Conservation (phyloP, 2,329 filamentous ascomycete genomes). For the Akanthomyces uredinophilus region DNA sequence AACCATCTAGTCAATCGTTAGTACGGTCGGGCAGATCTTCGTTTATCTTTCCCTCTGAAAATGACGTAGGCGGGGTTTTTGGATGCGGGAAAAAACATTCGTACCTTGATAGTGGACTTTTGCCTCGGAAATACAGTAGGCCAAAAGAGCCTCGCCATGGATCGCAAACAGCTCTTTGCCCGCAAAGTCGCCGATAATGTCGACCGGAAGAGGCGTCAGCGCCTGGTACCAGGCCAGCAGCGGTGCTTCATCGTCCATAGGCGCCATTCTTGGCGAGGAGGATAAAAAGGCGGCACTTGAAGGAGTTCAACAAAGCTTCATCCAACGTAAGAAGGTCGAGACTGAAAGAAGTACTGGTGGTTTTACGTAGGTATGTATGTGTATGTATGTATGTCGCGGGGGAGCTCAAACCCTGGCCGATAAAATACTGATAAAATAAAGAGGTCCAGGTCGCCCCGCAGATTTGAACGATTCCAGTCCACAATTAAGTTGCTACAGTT, state of each 20-base stretch:
- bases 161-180: constrained; percentile 68
- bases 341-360: too few relatives aligned
- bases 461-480: too few relatives aligned
- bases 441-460: too few relatives aligned
- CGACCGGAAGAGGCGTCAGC: constrained; percentile 37
- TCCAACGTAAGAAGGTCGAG: too few relatives aligned
- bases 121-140: constrained; percentile 56
- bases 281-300: neutral
- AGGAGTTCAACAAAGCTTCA: too few relatives aligned
- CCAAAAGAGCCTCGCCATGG: constrained; percentile 67
- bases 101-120: constrained; percentile 57
- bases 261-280: neutral
- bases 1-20: constrained; percentile 42
- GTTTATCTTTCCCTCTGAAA: too few relatives aligned
- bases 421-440: too few relatives aligned
- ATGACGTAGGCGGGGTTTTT: neutral
- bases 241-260: neutral
- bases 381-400: too few relatives aligned
- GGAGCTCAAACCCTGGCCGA: too few relatives aligned
- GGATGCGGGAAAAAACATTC: constrained; percentile 2
- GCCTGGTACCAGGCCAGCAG: constrained; percentile 15
- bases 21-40: neutral
- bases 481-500: too few relatives aligned
- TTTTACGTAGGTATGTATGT: too few relatives aligned
- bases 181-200: constrained; percentile 71